Evolutionary conservation across 164 flowering plant genomes (phyloP).

Genomic region (Taxillus chinensis): DNA sequence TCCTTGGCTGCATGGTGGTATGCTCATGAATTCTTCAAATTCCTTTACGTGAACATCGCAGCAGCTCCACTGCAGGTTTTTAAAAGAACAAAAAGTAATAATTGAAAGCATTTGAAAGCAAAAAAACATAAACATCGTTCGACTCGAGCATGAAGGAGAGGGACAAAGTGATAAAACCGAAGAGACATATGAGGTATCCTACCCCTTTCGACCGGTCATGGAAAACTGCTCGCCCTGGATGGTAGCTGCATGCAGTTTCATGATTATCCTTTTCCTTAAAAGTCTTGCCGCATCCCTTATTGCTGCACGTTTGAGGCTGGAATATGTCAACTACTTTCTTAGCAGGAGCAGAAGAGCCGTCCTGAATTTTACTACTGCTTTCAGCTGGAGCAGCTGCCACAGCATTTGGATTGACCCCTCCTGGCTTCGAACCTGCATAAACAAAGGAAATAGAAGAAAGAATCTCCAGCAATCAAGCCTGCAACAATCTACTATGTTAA

Average conservation of each 20-base stretch:
- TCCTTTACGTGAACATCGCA: constrained; percentile 85
- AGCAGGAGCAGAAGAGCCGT: constrained; percentile 24
- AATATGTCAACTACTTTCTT: constrained; percentile 60
- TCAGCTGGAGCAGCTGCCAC: constrained; percentile 16
- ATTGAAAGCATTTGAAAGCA: neutral
- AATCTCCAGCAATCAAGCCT: neutral
- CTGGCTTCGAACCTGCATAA: constrained; percentile 43
- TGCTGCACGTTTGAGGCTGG: constrained; percentile 63
- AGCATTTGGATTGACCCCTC: constrained; percentile 14
- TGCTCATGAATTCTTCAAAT: constrained; percentile 86
- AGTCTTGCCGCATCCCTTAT: constrained; percentile 81
- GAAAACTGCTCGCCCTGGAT: constrained; percentile 93
- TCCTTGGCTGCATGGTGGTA: constrained; percentile 87
- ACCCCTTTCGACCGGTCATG: constrained; percentile 91
- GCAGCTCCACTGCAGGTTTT: constrained; percentile 82
- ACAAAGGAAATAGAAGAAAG: neutral
- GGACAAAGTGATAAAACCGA: no score
- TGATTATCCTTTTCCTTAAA: constrained; percentile 89
- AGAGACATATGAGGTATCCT: constrained; percentile 4
- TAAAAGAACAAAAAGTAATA: no score
- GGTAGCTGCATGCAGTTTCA: constrained; percentile 74
- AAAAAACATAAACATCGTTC: no score
- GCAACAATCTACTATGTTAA: no score
- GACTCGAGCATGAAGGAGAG: no score
- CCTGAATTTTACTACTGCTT: constrained; percentile 18